Conservation (phyloP, 768 basidiomycete species). For the Terana coerulea region DNA sequence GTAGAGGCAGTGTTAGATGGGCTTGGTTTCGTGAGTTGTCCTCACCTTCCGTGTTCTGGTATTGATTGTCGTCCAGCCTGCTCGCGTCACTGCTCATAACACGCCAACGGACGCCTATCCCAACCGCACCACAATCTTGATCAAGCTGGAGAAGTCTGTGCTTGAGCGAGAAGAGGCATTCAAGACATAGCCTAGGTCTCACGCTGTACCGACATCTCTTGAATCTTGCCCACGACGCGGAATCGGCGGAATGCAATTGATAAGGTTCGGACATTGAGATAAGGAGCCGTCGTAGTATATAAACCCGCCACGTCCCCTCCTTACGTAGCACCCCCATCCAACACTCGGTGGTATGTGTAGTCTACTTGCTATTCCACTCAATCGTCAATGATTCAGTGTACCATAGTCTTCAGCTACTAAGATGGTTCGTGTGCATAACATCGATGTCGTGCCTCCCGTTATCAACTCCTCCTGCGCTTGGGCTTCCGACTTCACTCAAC, state of each 20-base stretch:
- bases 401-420: no score
- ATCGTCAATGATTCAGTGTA: no score
- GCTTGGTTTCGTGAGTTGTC: conserved; percentile 79
- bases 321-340: no score
- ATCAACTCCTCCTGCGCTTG: conserved; percentile 81
- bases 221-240: no score
- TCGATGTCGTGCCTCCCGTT: conserved; percentile 58
- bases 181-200: conserved; percentile 63
- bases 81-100: conserved; percentile 93
- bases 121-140: conserved; percentile 89
- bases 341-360: background rate
- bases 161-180: conserved; percentile 91
- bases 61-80: conserved; percentile 56
- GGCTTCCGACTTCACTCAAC: conserved; percentile 67
- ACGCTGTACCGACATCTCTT: no score
- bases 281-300: no score
- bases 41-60: conserved; percentile 10
- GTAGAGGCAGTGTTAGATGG: conserved; percentile 97
- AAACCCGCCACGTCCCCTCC: no score
- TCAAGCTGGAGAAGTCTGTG: conserved; percentile 92
- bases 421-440: conserved; percentile 58
- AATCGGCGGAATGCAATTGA: no score
- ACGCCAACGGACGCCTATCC: conserved; percentile 82
- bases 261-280: no score
- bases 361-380: background rate